Evolutionary conservation across 2,329 filamentous ascomycete genomes (phyloP), one percentile per base, ranked within the genome.

Genomic region (Geosmithia putterillii): DNA sequence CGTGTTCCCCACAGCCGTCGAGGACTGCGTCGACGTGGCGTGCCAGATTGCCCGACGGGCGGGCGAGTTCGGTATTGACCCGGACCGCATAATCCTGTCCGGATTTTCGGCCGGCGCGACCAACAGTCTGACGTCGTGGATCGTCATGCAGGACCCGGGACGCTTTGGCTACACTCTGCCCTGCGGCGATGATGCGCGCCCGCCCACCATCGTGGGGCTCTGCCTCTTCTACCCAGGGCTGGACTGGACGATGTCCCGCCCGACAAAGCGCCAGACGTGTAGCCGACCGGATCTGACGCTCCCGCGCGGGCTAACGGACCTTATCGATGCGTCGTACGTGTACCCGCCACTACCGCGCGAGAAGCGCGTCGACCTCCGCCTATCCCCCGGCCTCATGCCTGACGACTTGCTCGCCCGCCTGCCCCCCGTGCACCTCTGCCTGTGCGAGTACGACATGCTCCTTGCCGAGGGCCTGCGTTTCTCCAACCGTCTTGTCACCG

Each of bases 391-490:
- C 3, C 65, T 74, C 7, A 76, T 78, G 45, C 57, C 68, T 0
- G 70, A 77, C 48, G 65, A 67, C 22, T 51, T 73, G n/a, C 51
- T 81, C 3, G 60, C 60, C 10, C 63, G 74, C 35, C 69, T 79
- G 3, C 63, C 69, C 1, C 69, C 72, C 15, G 57, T 81, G 3
- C 64, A 80, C 17, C 59, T 81, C 37, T 76, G 73, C 51, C 70
- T 79, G 3, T 82, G 78, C 58, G 78, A 82, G 59, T 74, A 70
- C 56, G 76, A 81, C 54, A 81, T 81, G 74, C 57, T 81, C n/a
- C 65, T 77, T 9, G 63, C 61, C 2, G 77, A 81, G 53, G 76
- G 74, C 10, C 63, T 81, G 46, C 64, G 67, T 4, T 81, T 88
- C 48, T 70, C 75, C 10, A 67, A 76, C 42, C 66, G 81, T 18